A percentile compares a stretch with the other conserved stretches of the same genome.
Evolutionary conservation across 2,329 filamentous ascomycete genomes (phyloP).

Genomic region (Dothiorella sarmentorum): DNA sequence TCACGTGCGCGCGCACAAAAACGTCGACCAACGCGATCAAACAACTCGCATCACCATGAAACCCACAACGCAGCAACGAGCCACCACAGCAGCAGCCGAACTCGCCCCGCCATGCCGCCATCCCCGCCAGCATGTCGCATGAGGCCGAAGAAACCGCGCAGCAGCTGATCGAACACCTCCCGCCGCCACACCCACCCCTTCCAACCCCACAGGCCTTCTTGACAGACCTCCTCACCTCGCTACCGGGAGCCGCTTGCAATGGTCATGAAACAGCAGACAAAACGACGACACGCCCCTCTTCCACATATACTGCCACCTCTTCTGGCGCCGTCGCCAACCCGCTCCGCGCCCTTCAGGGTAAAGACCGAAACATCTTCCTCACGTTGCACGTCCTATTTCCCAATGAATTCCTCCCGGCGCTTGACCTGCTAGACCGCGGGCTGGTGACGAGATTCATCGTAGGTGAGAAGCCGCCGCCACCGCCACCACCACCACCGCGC

Average conservation of each 20-base stretch:
- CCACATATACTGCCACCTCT: not conserved
- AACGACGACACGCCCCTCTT: not conserved
- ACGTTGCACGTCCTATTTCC: constrained; percentile 86
- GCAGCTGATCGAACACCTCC: not conserved
- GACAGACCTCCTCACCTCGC: constrained; percentile 32
- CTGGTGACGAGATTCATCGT: constrained; percentile 58
- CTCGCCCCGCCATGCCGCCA: not conserved
- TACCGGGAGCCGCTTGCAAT: constrained; percentile 19
- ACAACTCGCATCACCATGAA: constrained; percentile 2
- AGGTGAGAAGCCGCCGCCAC: not conserved
- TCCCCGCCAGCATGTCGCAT: constrained; percentile 3
- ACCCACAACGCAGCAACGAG: constrained; percentile 7
- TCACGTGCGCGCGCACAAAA: not conserved
- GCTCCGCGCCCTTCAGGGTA: constrained; percentile 24
- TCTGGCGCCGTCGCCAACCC: constrained; percentile 22
- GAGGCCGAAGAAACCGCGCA: not conserved
- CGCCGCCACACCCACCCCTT: not conserved
- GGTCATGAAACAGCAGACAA: not conserved
- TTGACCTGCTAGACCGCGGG: constrained; percentile 80
- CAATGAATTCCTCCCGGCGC: constrained; percentile 72
- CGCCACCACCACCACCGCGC: not conserved
- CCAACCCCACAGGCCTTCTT: constrained; percentile 31
- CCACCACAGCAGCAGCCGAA: not conserved
- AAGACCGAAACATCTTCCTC: constrained; percentile 57
- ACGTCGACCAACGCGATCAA: not conserved